Percentiles rank a stretch among this genome's conserved stretches.
phyloP scores from a whole-genome alignment of 805 yeast species.

The Candida odintsovae region DNA sequence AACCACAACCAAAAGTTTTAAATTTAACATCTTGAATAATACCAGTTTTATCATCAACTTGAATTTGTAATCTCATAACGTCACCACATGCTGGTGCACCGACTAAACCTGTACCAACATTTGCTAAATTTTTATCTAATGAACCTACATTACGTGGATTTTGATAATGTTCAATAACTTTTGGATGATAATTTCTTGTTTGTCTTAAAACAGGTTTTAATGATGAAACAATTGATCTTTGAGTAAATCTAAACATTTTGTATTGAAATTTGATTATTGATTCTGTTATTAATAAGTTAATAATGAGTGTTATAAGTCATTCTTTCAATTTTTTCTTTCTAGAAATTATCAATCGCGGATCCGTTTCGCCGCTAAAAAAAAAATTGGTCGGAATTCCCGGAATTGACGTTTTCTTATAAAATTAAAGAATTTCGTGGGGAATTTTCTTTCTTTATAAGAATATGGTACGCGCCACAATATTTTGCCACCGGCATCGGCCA shows the following conservation, averaged over 20 bases:
- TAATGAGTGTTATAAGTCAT: too few species aligned
- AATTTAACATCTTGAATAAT: conserved; percentile 91
- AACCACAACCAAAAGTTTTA: conserved; percentile 99
- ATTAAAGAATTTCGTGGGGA: too few species aligned
- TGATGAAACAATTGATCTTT: conserved; percentile 12
- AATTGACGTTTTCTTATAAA: too few species aligned
- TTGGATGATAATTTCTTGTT: conserved; percentile 67
- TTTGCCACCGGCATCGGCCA: not conserved
- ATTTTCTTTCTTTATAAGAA: too few species aligned
- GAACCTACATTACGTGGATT: conserved; percentile 97
- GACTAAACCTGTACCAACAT: conserved; percentile 95
- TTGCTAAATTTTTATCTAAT: conserved; percentile 63
- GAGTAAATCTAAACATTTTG: conserved; percentile 19
- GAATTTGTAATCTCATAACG: conserved; percentile 95
- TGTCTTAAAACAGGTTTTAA: conserved; percentile 20
- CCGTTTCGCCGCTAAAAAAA: not conserved
- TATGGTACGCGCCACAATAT: too few species aligned
- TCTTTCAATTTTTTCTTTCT: not conserved
- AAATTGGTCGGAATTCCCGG: not conserved
- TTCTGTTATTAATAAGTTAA: too few species aligned
- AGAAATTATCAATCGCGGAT: not conserved
- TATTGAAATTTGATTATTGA: too few species aligned
- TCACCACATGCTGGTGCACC: conserved; percentile 99
- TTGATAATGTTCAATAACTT: conserved; percentile 92
- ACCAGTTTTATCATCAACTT: conserved; percentile 87